Conservation (phyloP, 768 basidiomycete genomes). For the Boletus sp. region DNA sequence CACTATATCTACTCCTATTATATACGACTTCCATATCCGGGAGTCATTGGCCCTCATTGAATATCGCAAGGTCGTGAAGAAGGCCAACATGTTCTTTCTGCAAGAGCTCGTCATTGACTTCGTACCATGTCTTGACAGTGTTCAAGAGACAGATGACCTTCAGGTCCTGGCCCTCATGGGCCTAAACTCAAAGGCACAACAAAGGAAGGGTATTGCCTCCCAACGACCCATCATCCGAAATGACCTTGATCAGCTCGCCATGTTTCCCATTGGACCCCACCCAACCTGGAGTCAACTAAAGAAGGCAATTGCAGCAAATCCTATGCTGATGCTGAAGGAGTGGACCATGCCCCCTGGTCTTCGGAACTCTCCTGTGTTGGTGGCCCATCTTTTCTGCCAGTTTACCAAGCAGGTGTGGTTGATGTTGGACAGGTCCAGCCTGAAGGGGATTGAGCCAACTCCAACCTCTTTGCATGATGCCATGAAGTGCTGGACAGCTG, state of each 20-base stretch:
- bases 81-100: background rate
- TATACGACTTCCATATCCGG: constrained; percentile 3
- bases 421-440: background rate
- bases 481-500: background rate
- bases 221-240: background rate
- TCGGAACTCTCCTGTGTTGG: background rate
- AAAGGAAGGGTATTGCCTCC: background rate
- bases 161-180: background rate
- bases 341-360: background rate
- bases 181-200: background rate
- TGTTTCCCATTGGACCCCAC: background rate
- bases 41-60: background rate
- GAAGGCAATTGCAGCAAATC: background rate
- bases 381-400: background rate
- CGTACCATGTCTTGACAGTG: background rate
- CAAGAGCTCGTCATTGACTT: background rate
- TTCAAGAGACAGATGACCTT: background rate
- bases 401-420: background rate
- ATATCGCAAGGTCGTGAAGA: background rate
- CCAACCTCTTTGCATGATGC: background rate
- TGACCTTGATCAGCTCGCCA: background rate
- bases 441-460: background rate
- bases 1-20: background rate
- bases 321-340: background rate
- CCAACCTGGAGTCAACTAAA: background rate